Evolutionary conservation across 208 protist species (phyloP).

Genomic region (Crithidia sp.): DNA sequence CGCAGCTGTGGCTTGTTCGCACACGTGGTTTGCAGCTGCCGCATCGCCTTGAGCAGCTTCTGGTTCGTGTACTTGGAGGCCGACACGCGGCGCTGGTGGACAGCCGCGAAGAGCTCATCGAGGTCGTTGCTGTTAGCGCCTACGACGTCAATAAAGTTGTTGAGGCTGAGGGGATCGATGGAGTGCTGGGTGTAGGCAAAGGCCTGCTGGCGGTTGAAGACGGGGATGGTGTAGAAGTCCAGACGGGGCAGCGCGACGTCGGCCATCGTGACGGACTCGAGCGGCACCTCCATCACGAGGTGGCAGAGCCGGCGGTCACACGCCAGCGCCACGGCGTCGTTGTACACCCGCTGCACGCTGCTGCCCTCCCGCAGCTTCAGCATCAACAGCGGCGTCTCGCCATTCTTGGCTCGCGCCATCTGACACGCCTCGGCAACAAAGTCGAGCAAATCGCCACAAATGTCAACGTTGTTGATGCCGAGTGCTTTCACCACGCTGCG

Average conservation of each 20-base stretch:
- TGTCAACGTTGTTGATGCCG: slow-evolving; percentile 77
- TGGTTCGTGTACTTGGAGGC: slow-evolving; percentile 62
- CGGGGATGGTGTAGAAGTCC: slow-evolving; percentile 65
- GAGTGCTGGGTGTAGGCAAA: slow-evolving; percentile 68
- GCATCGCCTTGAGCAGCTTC: slow-evolving; percentile 75
- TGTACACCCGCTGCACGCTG: slow-evolving; percentile 63
- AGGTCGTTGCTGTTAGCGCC: slow-evolving; percentile 79
- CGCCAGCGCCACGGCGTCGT: slow-evolving; percentile 67
- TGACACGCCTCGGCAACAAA: slow-evolving; percentile 55
- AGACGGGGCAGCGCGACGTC: slow-evolving; percentile 58
- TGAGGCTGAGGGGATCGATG: slow-evolving; percentile 61
- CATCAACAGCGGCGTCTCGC: slow-evolving; percentile 65
- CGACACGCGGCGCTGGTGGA: slow-evolving; percentile 54
- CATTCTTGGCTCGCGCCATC: slow-evolving; percentile 44
- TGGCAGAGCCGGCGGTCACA: slow-evolving; percentile 71
- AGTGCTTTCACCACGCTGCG: slow-evolving; percentile 66
- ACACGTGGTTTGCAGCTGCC: slow-evolving; percentile 60
- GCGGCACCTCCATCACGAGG: slow-evolving; percentile 67
- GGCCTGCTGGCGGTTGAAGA: slow-evolving; percentile 56
- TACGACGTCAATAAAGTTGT: slow-evolving; percentile 63
- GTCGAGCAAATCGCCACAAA: slow-evolving; percentile 79
- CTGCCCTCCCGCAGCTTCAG: slow-evolving; percentile 69
- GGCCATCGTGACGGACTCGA: slow-evolving; percentile 64
- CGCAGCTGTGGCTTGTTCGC: slow-evolving; percentile 49
- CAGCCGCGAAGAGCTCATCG: slow-evolving; percentile 71